Base-by-base conservation (phyloP, 371 early-diverging fungal genomes). In the Cokeromyces recurvatus region DNA sequence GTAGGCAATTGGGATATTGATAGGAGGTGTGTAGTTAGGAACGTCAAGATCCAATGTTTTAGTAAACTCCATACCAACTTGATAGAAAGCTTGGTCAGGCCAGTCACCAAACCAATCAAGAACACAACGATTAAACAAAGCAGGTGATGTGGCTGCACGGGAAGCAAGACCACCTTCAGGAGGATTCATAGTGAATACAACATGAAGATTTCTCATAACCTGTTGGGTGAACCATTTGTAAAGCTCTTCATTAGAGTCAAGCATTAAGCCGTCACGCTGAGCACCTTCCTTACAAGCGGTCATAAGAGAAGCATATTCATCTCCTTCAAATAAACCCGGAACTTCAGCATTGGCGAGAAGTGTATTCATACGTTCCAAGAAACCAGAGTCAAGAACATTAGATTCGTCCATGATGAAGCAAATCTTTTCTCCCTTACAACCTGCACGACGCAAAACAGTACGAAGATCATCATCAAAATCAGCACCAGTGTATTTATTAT, bases 91-190 rank as follows among this genome's bases (percentile, higher is more conserved):
- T 64, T 94, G 94, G 57, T 94, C 91, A 7, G 92, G 87, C 98
- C 98, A 98, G 62, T 97, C 98, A 46, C 99, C 99, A 51, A 95
- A 95, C 98, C 97, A 99, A 69, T 99, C 95, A 17, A 99, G 73
- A 29, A 99, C 99, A 77, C 99, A 99, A 62, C 99, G 91, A 69
- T 99, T 99, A 86, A 99, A 99, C 68, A 99, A 76, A 21, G 99
- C 99, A 20, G 99, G 99, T 3, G 97, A 97, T 0, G 97, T 97
- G 20, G 98, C 94, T 0, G 97, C 95, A 39, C 95, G 86, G 12
- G 88, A 84, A 5, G 90, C 90, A n/a, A 98, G 74, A 24, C 92
- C 94, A 17, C 85, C 95, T 53, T 91, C 90, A 0, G 98, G 98
- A 16, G 97, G 97, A 68, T 98, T 97, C 99, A 99, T 99, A 9